These are phyloP conservation scores for Pleurotus sapidus DNA, from an alignment of 768 basidiomycete genomes.

Conservation along the genomic window DNA sequence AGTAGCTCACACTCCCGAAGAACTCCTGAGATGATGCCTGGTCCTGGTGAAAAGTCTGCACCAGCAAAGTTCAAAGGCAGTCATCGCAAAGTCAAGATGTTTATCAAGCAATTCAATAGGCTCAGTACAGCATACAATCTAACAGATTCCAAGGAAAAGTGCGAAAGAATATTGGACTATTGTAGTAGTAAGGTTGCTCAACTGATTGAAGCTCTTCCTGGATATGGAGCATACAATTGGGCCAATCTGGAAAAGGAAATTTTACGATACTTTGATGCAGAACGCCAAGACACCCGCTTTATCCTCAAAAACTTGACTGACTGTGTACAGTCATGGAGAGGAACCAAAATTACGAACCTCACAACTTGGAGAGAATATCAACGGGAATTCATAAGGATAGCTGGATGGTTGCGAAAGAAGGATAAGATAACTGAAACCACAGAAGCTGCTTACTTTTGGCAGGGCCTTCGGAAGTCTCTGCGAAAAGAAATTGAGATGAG, in stretches of 20 bases:
- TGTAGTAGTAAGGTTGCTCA: neutral
- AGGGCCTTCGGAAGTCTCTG: slow-evolving; percentile 2
- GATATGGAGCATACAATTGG: neutral
- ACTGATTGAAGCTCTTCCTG: neutral
- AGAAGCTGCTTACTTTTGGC: slow-evolving; percentile 12
- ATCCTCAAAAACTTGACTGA: neutral
- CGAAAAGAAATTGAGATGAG: neutral
- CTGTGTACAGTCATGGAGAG: neutral
- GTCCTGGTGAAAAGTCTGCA: neutral
- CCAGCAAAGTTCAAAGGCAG: slow-evolving; percentile 2
- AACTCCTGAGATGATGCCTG: slow-evolving; percentile 1
- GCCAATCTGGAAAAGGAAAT: neutral
- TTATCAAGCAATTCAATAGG: neutral
- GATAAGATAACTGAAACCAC: slow-evolving; percentile 8
- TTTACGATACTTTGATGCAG: slow-evolving; percentile 2
- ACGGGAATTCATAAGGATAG: slow-evolving; percentile 6
- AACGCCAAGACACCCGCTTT: neutral
- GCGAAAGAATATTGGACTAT: neutral
- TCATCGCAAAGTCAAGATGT: neutral
- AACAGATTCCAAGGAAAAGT: neutral
- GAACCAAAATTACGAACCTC: slow-evolving; percentile 1
- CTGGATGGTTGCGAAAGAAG: slow-evolving; percentile 9
- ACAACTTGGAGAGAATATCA: slow-evolving; percentile 9
- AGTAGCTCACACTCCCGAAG: neutral
- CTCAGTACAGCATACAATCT: neutral